Conservation (phyloP, 2,329 filamentous ascomycete genomes). For the Penicillium sclerotigenum region DNA sequence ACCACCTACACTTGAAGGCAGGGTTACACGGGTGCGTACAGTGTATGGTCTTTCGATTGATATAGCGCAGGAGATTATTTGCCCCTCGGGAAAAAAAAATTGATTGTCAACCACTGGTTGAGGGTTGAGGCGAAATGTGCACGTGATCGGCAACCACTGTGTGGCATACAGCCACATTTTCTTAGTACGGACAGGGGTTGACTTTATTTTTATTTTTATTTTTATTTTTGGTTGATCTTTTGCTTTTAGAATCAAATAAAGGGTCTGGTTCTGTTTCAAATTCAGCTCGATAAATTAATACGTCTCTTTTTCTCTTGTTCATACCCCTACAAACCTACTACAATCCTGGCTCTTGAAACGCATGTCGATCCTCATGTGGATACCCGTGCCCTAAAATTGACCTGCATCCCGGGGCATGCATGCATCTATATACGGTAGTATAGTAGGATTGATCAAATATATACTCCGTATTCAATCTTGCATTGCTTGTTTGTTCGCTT, state of each 20-base stretch:
- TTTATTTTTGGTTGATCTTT: neutral
- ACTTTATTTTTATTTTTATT: neutral
- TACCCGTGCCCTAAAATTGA: constrained; percentile 7
- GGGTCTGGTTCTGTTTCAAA: neutral
- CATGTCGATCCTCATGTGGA: constrained; percentile 10
- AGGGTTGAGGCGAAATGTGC: constrained; percentile 6
- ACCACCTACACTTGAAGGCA: neutral
- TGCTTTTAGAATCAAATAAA: neutral
- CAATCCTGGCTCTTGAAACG: neutral
- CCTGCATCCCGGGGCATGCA: neutral
- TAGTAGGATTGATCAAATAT: neutral
- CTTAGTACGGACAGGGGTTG: neutral
- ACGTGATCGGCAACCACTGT: constrained; percentile 7
- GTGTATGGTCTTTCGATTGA: neutral
- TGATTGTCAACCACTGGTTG: constrained; percentile 5
- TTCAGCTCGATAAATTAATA: neutral
- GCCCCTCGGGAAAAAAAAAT: constrained; percentile 11
- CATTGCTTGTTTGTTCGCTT: neutral
- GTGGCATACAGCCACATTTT: neutral
- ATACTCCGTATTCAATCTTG: neutral
- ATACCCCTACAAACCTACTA: neutral
- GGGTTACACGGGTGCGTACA: neutral
- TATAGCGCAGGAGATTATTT: constrained; percentile 1
- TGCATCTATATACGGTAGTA: neutral
- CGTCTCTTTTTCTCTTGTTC: neutral